Conservation (phyloP, 495 filamentous ascomycete species). For the Xylaria telfairii region DNA sequence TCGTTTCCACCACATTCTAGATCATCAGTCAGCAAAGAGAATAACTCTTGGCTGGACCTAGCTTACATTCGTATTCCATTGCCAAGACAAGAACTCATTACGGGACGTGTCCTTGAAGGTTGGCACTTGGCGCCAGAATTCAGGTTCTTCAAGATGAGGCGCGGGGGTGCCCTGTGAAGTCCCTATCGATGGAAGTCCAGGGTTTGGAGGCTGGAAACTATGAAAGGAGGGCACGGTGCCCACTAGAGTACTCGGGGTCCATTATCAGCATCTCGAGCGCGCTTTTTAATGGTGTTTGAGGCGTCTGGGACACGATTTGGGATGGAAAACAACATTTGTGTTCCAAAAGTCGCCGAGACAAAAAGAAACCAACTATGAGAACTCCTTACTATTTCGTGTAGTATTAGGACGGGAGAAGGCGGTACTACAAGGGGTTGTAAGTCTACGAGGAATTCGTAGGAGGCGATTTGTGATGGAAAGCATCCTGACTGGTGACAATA, state of each 20-base stretch:
- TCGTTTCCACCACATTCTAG: constrained; percentile 33
- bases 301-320: background rate
- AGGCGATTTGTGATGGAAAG: background rate
- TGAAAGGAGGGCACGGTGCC: too few relatives aligned
- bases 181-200: background rate
- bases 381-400: background rate
- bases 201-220: background rate
- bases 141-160: background rate
- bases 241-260: background rate
- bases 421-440: background rate
- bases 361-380: background rate
- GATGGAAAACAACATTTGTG: background rate
- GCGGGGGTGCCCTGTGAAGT: background rate
- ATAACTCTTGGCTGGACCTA: background rate
- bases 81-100: constrained; percentile 34
- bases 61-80: constrained; percentile 33
- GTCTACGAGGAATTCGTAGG: background rate
- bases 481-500: background rate
- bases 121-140: constrained; percentile 34
- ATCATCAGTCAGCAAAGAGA: background rate
- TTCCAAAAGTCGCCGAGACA: background rate
- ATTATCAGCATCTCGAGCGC: background rate
- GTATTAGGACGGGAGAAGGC: background rate
- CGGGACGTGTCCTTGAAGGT: constrained; percentile 24
- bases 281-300: background rate